Evolutionary conservation across 177 flowering plant species (phyloP).

Genomic region (Vitis hybrid): DNA sequence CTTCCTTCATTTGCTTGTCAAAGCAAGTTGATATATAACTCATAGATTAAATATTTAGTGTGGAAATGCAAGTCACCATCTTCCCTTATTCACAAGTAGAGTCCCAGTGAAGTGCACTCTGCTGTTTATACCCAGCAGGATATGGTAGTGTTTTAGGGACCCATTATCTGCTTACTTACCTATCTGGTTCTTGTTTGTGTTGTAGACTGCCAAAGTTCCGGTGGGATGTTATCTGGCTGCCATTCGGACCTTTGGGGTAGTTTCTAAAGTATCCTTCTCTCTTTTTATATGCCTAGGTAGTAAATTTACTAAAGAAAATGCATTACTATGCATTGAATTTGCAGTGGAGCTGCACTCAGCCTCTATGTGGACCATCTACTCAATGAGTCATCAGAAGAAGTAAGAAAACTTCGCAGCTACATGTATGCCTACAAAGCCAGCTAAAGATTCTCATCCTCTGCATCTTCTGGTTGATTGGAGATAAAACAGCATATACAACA

Average conservation of each 20-base stretch:
- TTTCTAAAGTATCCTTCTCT: background rate
- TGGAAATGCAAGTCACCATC: too few species aligned
- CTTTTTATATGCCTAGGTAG: background rate
- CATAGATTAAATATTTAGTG: too few species aligned
- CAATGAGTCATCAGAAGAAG: constrained; percentile 64
- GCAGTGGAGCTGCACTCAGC: constrained; percentile 71
- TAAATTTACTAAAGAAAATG: background rate
- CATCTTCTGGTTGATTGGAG: background rate
- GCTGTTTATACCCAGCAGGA: too few species aligned
- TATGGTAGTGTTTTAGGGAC: too few species aligned
- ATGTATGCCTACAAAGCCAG: constrained; percentile 80
- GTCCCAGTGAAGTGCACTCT: too few species aligned
- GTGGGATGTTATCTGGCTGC: constrained; percentile 94
- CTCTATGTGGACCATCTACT: constrained; percentile 80
- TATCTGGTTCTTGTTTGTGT: constrained; percentile 7
- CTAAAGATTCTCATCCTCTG: constrained; percentile 15
- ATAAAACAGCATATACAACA: background rate
- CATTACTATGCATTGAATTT: constrained; percentile 11
- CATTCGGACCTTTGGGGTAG: constrained; percentile 82
- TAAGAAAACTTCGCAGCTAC: constrained; percentile 67
- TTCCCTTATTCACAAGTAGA: too few species aligned
- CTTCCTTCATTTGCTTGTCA: too few species aligned
- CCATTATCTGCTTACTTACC: too few species aligned
- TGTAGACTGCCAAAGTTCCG: constrained; percentile 77
- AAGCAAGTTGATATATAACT: too few species aligned